These are phyloP conservation scores for Plectosphaerella plurivora DNA, from an alignment of 2,329 filamentous ascomycete species.

Conservation along the genomic window DNA sequence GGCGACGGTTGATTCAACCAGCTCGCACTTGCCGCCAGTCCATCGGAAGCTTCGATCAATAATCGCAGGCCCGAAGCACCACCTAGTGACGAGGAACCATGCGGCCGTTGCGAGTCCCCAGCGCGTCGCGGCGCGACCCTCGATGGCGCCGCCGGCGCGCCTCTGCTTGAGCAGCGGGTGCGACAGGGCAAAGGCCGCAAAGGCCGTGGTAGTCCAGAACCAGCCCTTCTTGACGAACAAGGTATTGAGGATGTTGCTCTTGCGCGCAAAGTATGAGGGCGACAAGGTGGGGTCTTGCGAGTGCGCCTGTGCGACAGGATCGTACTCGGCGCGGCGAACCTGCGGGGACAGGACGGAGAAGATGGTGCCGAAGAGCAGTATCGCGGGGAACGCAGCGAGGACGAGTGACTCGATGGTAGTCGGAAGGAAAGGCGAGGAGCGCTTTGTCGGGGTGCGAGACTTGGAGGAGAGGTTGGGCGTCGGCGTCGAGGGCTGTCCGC, in stretches of 20 bases:
- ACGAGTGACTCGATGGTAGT: constrained; percentile 63
- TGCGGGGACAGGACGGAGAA: constrained; percentile 75
- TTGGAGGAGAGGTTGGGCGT: not conserved
- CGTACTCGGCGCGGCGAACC: constrained; percentile 61
- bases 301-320: constrained; percentile 59
- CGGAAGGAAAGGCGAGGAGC: constrained; percentile 59
- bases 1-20: constrained; percentile 42
- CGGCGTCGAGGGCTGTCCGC: constrained; percentile 5
- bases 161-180: constrained; percentile 51
- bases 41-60: constrained; percentile 88
- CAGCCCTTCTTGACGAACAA: constrained; percentile 95
- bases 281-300: constrained; percentile 46
- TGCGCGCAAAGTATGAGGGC: constrained; percentile 88
- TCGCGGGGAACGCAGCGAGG: constrained; percentile 68
- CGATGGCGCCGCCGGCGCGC: constrained; percentile 12
- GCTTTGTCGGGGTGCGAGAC: constrained; percentile 17
- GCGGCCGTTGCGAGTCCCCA: constrained; percentile 69
- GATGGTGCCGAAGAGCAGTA: constrained; percentile 75
- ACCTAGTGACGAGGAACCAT: constrained; percentile 90
- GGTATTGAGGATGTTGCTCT: constrained; percentile 87
- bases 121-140: constrained; percentile 55
- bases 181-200: constrained; percentile 63
- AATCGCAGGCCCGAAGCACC: constrained; percentile 88
- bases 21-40: constrained; percentile 80
- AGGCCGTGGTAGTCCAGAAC: constrained; percentile 81